Conservation (phyloP, 805 yeast species). For the Diddensiella transvaalensis region DNA sequence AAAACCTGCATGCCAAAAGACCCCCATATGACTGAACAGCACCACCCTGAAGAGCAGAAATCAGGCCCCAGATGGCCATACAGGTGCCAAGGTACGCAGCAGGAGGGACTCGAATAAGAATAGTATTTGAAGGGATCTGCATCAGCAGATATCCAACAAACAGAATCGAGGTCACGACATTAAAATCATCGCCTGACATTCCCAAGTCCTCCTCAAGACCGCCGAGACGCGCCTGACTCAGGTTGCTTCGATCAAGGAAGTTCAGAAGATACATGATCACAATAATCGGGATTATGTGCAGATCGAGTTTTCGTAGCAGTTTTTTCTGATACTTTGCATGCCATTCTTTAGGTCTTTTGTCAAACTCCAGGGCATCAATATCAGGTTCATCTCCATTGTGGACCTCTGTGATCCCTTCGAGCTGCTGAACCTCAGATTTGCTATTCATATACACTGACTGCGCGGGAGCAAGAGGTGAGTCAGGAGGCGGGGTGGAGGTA, state of each 20-base stretch:
- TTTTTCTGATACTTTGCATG: slow-evolving; percentile 3
- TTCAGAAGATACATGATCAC: slow-evolving; percentile 24
- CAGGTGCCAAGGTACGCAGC: slow-evolving; percentile 13
- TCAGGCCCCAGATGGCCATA: slow-evolving; percentile 34
- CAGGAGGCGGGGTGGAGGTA: too few relatives aligned
- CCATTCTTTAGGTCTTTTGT: too few relatives aligned
- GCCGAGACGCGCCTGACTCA: slow-evolving; percentile 45
- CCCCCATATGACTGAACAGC: slow-evolving; percentile 37
- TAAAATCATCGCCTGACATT: slow-evolving; percentile 40
- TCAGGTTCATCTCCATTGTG: too few relatives aligned
- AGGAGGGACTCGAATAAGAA: slow-evolving; percentile 22
- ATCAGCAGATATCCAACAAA: slow-evolving; percentile 29
- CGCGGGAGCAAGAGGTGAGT: too few relatives aligned
- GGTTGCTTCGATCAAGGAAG: slow-evolving; percentile 46
- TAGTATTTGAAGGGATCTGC: slow-evolving; percentile 24
- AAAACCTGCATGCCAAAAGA: slow-evolving; percentile 34
- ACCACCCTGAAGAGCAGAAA: slow-evolving; percentile 30
- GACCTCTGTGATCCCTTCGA: too few relatives aligned
- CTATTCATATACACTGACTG: too few relatives aligned
- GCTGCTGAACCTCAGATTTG: too few relatives aligned
- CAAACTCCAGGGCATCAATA: too few relatives aligned
- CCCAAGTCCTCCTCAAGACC: slow-evolving; percentile 41
- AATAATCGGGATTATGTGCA: slow-evolving; percentile 24
- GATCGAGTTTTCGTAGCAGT: slow-evolving; percentile 22
- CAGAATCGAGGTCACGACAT: slow-evolving; percentile 40